phyloP scores from a whole-genome alignment of 2,329 filamentous ascomycete species.

The Daldinia sp. region DNA sequence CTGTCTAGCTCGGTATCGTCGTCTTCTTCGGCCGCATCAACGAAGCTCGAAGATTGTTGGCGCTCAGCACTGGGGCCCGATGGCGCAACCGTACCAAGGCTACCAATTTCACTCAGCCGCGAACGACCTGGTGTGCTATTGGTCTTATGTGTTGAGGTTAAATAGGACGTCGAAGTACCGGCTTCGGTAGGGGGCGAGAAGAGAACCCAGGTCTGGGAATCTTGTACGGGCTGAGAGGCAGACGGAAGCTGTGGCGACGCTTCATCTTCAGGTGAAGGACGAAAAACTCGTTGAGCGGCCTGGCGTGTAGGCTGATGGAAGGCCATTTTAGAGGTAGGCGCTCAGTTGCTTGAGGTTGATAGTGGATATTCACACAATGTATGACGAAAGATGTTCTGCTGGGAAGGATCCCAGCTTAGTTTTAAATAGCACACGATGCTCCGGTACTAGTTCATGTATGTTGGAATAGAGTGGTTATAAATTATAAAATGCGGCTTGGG shows the following conservation, averaged over 20 bases:
- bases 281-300: slow-evolving; percentile 62
- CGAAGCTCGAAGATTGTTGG: slow-evolving; percentile 55
- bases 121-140: slow-evolving; percentile 77
- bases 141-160: slow-evolving; percentile 75
- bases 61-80: slow-evolving; percentile 66
- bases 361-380: slow-evolving; percentile 32
- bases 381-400: slow-evolving; percentile 46
- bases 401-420: slow-evolving; percentile 39
- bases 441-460: slow-evolving; percentile 18
- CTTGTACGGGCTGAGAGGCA: slow-evolving; percentile 63
- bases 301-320: slow-evolving; percentile 71
- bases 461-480: slow-evolving; percentile 23
- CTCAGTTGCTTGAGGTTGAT: slow-evolving; percentile 44
- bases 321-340: slow-evolving; percentile 58
- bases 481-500: slow-evolving; percentile 36
- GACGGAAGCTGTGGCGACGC: slow-evolving; percentile 54
- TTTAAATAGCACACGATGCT: slow-evolving; percentile 36
- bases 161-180: slow-evolving; percentile 71
- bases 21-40: slow-evolving; percentile 58
- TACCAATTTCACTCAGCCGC: slow-evolving; percentile 83
- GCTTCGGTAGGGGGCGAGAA: slow-evolving; percentile 81
- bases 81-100: slow-evolving; percentile 75
- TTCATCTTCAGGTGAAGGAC: slow-evolving; percentile 55
- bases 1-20: slow-evolving; percentile 87
- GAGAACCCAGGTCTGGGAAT: slow-evolving; percentile 94